A percentile compares a stretch with the other conserved stretches of the same genome.
phyloP scores from a whole-genome alignment of 2,329 filamentous ascomycete species.

The Apiospora kogelbergensis region DNA sequence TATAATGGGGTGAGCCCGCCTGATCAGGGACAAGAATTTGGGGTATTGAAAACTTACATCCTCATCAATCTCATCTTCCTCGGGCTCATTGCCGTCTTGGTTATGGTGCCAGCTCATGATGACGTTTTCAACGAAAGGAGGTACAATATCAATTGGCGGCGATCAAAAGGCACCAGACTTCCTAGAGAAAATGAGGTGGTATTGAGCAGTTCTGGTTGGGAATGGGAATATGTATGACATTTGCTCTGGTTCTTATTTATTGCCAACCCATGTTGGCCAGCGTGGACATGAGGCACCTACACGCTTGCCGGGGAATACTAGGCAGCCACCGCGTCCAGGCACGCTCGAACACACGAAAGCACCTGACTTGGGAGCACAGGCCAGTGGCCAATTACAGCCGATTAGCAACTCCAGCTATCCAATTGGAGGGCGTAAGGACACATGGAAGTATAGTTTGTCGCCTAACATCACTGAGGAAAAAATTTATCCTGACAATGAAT shows the following conservation, averaged over 20 bases:
- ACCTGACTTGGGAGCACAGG: background rate
- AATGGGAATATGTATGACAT: slow-evolving; percentile 1
- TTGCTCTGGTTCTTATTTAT: slow-evolving; percentile 13
- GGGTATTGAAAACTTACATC: slow-evolving; percentile 41
- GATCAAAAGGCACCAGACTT: background rate
- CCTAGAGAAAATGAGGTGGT: background rate
- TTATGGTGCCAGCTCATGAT: slow-evolving; percentile 43
- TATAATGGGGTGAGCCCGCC: slow-evolving; percentile 32
- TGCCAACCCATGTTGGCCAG: background rate
- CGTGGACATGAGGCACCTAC: background rate
- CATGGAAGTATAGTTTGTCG: background rate
- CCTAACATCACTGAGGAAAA: background rate
- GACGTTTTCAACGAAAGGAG: background rate
- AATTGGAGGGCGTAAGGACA: background rate
- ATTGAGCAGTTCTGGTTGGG: background rate
- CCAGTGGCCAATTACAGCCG: background rate
- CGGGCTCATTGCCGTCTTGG: slow-evolving; percentile 30
- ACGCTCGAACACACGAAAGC: background rate
- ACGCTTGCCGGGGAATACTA: slow-evolving; percentile 2
- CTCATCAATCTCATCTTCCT: slow-evolving; percentile 68
- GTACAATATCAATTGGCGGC: background rate
- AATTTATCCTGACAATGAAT: no score
- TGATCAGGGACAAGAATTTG: slow-evolving; percentile 12
- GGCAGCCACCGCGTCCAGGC: slow-evolving; percentile 1
- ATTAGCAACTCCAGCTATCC: background rate